Base-by-base conservation (phyloP, 2,329 filamentous ascomycete genomes). In the Verticillium nubilum region DNA sequence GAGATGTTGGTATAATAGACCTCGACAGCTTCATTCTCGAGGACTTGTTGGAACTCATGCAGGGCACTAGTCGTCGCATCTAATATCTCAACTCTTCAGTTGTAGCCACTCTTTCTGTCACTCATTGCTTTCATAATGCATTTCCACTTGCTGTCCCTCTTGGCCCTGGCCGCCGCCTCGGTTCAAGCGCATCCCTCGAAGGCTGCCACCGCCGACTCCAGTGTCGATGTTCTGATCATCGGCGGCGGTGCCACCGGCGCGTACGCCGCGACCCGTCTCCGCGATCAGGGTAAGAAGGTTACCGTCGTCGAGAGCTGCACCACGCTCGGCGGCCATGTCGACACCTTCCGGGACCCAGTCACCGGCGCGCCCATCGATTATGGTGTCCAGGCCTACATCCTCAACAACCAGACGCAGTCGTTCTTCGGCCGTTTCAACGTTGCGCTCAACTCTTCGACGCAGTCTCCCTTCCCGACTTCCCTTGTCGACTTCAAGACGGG, bases 241-340 rank as follows among this genome's bases (percentile, higher is more conserved):
- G 82, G 82, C 42, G 80, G 78, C 52, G 82, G 82, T 2, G 80
- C 81, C 3, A 76, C 79, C 1, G 81, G 82, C n/a, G 73, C 84
- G 1, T 75, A 76, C 42, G 74, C 76, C 15, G 74, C 81, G 28
- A 73, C 75, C 28, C 70, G 72, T 33, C 75, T 85, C n/a, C 79
- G 78, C 2, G 79, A 83, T 25, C 79, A 82, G 52, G 72, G 75
- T 25, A 74, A 79, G 62, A 77, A 70, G 1, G 74, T 78, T 0
- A 67, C 82, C 4, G 69, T 85, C 29, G 74, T 85, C 57, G 80
- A 83, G 15, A 35, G 52, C 25, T 29, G 29, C 2, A 19, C 31
- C 15, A n/a, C 19, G 26, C 52, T 54, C 2, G 81, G 80, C 25
- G 80, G 80, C 3, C 78, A 82, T 61, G 76, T 77, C 7, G 68